phyloP scores from a whole-genome alignment of 2,329 filamentous ascomycete species.

The Colletotrichum sublineola region DNA sequence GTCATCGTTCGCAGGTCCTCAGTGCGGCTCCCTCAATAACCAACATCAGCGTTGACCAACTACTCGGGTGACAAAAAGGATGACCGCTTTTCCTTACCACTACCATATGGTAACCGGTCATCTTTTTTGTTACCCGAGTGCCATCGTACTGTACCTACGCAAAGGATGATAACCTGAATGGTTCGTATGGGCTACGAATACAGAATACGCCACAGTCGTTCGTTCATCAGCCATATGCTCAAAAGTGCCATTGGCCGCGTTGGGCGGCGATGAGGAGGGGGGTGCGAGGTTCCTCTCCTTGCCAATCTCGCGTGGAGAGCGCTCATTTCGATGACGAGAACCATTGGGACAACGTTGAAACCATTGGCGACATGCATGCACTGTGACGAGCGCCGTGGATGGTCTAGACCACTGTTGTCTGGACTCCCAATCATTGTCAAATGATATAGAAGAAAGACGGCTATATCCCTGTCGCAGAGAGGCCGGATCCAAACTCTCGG shows the following conservation, averaged over 20 bases:
- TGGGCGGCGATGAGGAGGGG: slow-evolving; percentile 30
- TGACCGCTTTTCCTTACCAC: too few species aligned
- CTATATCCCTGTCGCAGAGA: not conserved
- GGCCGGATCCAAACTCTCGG: slow-evolving; percentile 18
- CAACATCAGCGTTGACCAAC: slow-evolving; percentile 7
- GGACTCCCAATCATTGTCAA: slow-evolving; percentile 13
- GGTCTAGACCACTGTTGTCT: slow-evolving; percentile 18
- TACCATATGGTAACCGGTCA: too few species aligned
- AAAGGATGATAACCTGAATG: not conserved
- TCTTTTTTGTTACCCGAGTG: slow-evolving; percentile 50
- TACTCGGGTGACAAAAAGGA: too few species aligned
- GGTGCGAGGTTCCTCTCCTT: slow-evolving; percentile 10
- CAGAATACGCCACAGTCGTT: slow-evolving; percentile 12
- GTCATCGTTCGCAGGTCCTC: slow-evolving; percentile 16
- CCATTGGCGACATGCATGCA: slow-evolving; percentile 11
- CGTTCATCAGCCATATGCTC: slow-evolving; percentile 12
- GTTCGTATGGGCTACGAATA: slow-evolving; percentile 22
- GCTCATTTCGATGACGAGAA: slow-evolving; percentile 36
- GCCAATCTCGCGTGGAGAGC: slow-evolving; percentile 41
- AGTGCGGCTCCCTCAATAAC: not conserved
- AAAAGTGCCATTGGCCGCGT: not conserved
- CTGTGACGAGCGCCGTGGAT: slow-evolving; percentile 16
- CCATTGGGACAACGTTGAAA: slow-evolving; percentile 26
- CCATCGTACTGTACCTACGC: not conserved
- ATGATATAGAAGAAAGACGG: not conserved